Percentiles rank a stretch among this genome's conserved stretches.
These are phyloP conservation scores for Eragrostis nindensis DNA, from an alignment of 176 grass and related monocot genomes.

Conservation along the genomic window DNA sequence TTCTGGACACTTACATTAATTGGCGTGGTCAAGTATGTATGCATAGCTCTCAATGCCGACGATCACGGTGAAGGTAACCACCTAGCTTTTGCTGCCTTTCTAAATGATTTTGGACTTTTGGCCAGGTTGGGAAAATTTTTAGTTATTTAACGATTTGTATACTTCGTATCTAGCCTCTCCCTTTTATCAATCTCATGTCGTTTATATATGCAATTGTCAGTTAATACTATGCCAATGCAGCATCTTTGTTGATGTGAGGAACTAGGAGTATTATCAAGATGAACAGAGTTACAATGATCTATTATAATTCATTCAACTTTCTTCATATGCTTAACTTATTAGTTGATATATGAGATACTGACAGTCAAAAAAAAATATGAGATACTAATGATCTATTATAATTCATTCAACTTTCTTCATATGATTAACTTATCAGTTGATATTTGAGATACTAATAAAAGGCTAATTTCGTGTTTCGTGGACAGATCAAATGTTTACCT, in stretches of 20 bases:
- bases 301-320: neutral
- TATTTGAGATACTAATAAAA: no score
- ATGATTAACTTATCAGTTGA: neutral
- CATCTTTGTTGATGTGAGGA: neutral
- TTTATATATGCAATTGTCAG: neutral
- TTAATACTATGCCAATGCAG: neutral
- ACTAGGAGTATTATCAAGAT: neutral
- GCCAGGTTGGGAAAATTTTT: neutral
- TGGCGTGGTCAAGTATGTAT: constrained; percentile 80
- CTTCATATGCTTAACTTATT: constrained; percentile 6
- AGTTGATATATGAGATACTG: no score
- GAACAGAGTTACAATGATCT: neutral
- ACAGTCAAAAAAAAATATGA: no score
- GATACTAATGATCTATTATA: constrained; percentile 2
- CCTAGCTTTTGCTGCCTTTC: constrained; percentile 2
- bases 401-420: neutral
- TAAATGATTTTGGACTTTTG: neutral
- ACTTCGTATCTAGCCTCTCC: neutral
- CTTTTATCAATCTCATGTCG: neutral
- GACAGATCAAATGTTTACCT: neutral
- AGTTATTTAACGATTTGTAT: neutral
- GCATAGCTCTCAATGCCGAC: constrained; percentile 81
- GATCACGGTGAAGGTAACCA: constrained; percentile 85
- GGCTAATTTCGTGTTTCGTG: neutral
- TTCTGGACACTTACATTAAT: constrained; percentile 92